Conservation (phyloP, 2,329 filamentous ascomycete genomes). For the Ascochyta pisi region DNA sequence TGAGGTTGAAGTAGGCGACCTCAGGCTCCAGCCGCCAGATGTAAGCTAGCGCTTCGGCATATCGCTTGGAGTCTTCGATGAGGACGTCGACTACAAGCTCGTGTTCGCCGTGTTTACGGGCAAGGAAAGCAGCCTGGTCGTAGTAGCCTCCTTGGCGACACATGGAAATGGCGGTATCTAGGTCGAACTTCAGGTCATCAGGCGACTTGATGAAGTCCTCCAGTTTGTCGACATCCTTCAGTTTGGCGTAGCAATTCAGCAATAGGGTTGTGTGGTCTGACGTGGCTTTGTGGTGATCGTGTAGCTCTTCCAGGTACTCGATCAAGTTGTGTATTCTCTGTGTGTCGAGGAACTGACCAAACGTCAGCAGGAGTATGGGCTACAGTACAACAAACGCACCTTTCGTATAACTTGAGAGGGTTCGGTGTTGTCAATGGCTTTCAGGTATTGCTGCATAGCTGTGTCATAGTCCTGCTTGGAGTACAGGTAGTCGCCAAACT, state of each 20-base stretch:
- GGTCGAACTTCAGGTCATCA: slow-evolving; percentile 91
- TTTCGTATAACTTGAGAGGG: slow-evolving; percentile 96
- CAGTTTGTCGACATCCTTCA: slow-evolving; percentile 95
- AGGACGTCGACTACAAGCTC: slow-evolving; percentile 94
- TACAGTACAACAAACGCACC: slow-evolving; percentile 51
- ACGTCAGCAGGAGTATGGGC: slow-evolving; percentile 14
- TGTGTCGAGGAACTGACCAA: slow-evolving; percentile 81
- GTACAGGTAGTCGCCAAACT: slow-evolving; percentile 92
- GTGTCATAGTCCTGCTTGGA: slow-evolving; percentile 95
- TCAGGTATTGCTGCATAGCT: slow-evolving; percentile 98
- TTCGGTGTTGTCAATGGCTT: slow-evolving; percentile 94
- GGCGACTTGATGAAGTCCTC: slow-evolving; percentile 97
- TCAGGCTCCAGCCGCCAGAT: slow-evolving; percentile 87
- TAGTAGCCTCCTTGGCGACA: slow-evolving; percentile 96
- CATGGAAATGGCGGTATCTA: slow-evolving; percentile 97
- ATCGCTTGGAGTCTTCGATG: slow-evolving; percentile 93
- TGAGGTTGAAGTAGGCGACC: slow-evolving; percentile 81
- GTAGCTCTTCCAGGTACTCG: slow-evolving; percentile 93
- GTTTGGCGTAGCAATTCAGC: slow-evolving; percentile 95
- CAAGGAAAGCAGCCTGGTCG: slow-evolving; percentile 94
- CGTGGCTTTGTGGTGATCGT: slow-evolving; percentile 91
- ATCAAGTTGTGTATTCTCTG: slow-evolving; percentile 98
- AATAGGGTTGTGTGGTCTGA: slow-evolving; percentile 94
- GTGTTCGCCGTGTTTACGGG: slow-evolving; percentile 91
- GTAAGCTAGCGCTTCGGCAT: slow-evolving; percentile 85